Evolutionary conservation across 1,284 basidiomycete species (phyloP), one percentile per base, ranked within the genome.

Genomic region (Cyathus olla): DNA sequence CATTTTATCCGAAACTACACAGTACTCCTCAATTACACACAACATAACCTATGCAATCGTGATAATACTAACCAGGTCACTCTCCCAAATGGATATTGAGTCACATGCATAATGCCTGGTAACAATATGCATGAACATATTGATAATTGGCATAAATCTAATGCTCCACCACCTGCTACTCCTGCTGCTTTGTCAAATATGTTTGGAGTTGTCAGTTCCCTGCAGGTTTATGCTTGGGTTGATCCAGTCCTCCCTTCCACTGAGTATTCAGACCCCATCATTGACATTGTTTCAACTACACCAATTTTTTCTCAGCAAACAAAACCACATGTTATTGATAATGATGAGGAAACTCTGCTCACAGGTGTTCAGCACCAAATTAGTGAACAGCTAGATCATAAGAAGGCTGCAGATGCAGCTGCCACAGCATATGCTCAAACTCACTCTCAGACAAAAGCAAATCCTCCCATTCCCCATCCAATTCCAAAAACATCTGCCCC

Each of bases 111-210:
- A 10, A 28, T 39, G 4, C 44, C 54, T 13, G 59, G 59, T 19
- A 2, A 15, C 6, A 56, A 56, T 39, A 44, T 60, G 19, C 39
- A 4, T 8, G 53, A 60, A 22, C 15, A 47, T 3, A 55, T 60
- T 11, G 59, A 60, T n/a, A 60, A 60, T 22, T 60, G 59, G 59
- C 54, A 60, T 46, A 40, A n/a, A n/a, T 21, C 2, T 10, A 49
- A 8, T 28, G 8, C 51, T n/a, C 31, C 53, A 10, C n/a, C 6
- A 19, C 24, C 44, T 46, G 19, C n/a, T 9, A 46, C 19, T 9
- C 44, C 19, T 5, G 19, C 24, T 8, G 44, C 44, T 19, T 46
- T 46, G 19, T 46, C 44, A 19, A 46, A 46, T 46, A n/a, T 19
- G 9, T n/a, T 46, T 9, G 6, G 44, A 6, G 44, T 46, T 21